Percentiles rank a stretch among this genome's conserved stretches.
These are phyloP conservation scores for Fusarium begoniae DNA, from an alignment of 2,329 filamentous ascomycete genomes.

Conservation along the genomic window DNA sequence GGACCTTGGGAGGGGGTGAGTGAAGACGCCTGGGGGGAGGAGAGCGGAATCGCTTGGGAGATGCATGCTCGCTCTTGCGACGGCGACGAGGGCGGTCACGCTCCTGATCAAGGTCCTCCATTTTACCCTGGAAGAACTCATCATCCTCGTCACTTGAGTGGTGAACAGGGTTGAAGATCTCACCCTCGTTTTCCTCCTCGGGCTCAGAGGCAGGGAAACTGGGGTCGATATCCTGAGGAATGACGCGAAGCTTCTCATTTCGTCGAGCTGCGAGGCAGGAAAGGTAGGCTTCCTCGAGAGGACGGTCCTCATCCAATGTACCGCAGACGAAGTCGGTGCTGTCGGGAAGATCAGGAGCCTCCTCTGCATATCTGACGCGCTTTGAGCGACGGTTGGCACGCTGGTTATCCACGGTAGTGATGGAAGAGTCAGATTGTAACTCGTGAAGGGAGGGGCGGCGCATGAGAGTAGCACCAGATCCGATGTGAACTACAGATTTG, in stretches of 20 bases:
- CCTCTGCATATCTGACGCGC: constrained; percentile 46
- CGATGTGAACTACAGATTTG: constrained; percentile 47
- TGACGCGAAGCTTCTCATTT: constrained; percentile 79
- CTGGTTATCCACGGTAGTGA: constrained; percentile 57
- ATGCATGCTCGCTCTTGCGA: constrained; percentile 60
- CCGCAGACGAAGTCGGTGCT: constrained; percentile 99
- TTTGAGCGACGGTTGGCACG: constrained; percentile 45
- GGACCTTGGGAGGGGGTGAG: constrained; percentile 56
- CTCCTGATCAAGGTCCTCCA: constrained; percentile 72
- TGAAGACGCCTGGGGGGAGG: constrained; percentile 48
- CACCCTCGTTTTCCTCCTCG: constrained; percentile 83
- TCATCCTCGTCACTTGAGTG: constrained; percentile 74
- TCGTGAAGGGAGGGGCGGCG: constrained; percentile 54
- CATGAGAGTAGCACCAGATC: constrained; percentile 47
- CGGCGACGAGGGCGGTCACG: constrained; percentile 60
- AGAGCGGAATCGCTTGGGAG: constrained; percentile 57
- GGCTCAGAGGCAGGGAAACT: constrained; percentile 96
- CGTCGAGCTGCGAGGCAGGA: constrained; percentile 84
- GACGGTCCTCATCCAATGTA: constrained; percentile 93
- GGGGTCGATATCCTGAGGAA: constrained; percentile 97
- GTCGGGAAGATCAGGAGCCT: constrained; percentile 87
- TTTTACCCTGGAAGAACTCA: constrained; percentile 75
- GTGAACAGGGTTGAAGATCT: constrained; percentile 65
- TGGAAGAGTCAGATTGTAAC: constrained; percentile 69
- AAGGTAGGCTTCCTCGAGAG: constrained; percentile 92